A percentile compares a stretch with the other conserved stretches of the same genome.
Evolutionary conservation across 2,329 filamentous ascomycete species (phyloP).

Genomic region (Pestalotiopsis sp.): DNA sequence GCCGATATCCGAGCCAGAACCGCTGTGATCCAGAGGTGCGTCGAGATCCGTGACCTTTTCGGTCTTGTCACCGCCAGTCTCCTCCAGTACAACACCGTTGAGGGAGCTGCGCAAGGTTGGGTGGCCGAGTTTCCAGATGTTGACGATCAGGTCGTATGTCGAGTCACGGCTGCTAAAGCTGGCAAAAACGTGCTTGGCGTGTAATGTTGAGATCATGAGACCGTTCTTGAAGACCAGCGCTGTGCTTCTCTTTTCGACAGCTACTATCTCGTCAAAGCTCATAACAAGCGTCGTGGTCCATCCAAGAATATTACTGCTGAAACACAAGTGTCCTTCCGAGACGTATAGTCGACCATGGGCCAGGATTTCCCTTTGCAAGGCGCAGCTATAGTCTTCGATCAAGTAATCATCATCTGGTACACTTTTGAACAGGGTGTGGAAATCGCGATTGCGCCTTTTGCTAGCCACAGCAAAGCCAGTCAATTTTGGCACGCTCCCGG

Average conservation of each 20-base stretch:
- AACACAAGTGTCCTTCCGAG: conserved; percentile 96
- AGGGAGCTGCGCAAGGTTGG: conserved; percentile 88
- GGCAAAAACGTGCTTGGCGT: conserved; percentile 94
- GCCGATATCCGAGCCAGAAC: conserved; percentile 58
- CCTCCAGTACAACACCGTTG: conserved; percentile 83
- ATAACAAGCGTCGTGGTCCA: conserved; percentile 98
- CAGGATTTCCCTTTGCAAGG: conserved; percentile 91
- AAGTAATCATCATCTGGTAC: conserved; percentile 97
- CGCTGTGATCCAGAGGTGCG: conserved; percentile 52
- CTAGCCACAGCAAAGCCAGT: conserved; percentile 96
- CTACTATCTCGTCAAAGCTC: conserved; percentile 96
- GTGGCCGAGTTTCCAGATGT: conserved; percentile 97
- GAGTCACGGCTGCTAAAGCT: conserved; percentile 93
- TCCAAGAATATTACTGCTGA: conserved; percentile 97
- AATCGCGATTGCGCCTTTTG: conserved; percentile 94
- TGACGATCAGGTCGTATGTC: conserved; percentile 95
- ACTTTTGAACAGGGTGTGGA: conserved; percentile 90
- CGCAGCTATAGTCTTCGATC: conserved; percentile 98
- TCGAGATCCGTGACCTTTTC: conserved; percentile 70
- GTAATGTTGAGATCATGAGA: conserved; percentile 92
- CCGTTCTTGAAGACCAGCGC: conserved; percentile 96
- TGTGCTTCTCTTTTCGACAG: conserved; percentile 95
- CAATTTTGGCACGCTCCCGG: conserved; percentile 69
- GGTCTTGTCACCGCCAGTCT: conserved; percentile 86
- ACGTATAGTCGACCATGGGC: conserved; percentile 93